These are phyloP conservation scores for Citrus unshiu DNA, from an alignment of 345 rosid genomes.

Conservation along the genomic window DNA sequence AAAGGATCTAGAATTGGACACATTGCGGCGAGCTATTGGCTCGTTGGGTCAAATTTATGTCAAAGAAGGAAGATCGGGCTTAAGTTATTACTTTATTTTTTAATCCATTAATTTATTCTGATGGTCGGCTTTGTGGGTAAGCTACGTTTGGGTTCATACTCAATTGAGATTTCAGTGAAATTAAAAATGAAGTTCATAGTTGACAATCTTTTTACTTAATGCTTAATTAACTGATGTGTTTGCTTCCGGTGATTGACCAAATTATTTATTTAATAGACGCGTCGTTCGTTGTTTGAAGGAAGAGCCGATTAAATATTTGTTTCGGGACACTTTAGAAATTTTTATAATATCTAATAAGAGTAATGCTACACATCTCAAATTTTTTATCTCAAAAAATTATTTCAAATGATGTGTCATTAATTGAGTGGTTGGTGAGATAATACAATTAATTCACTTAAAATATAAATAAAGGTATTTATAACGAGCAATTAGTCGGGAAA, in stretches of 20 bases:
- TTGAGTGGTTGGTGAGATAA: too few relatives aligned
- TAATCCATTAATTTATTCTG: not conserved
- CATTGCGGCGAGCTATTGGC: not conserved
- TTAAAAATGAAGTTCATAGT: not conserved
- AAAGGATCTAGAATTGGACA: not conserved
- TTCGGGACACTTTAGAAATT: not conserved
- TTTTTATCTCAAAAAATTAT: too few relatives aligned
- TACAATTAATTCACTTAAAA: too few relatives aligned
- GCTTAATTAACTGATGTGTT: not conserved
- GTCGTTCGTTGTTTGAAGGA: not conserved
- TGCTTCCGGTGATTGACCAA: not conserved
- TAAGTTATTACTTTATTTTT: not conserved
- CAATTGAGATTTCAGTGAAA: not conserved
- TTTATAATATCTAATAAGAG: too few relatives aligned
- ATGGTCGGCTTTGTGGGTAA: not conserved
- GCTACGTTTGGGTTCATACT: not conserved
- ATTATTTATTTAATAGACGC: not conserved
- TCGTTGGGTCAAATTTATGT: not conserved
- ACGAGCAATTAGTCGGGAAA: too few relatives aligned
- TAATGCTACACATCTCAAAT: too few relatives aligned
- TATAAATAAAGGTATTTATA: too few relatives aligned
- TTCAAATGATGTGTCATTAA: too few relatives aligned
- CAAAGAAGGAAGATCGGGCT: not conserved
- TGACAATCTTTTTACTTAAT: not conserved
- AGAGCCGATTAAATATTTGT: not conserved